These are phyloP conservation scores for Neurospora sp. DNA, from an alignment of 2,329 filamentous ascomycete genomes.

Conservation along the genomic window DNA sequence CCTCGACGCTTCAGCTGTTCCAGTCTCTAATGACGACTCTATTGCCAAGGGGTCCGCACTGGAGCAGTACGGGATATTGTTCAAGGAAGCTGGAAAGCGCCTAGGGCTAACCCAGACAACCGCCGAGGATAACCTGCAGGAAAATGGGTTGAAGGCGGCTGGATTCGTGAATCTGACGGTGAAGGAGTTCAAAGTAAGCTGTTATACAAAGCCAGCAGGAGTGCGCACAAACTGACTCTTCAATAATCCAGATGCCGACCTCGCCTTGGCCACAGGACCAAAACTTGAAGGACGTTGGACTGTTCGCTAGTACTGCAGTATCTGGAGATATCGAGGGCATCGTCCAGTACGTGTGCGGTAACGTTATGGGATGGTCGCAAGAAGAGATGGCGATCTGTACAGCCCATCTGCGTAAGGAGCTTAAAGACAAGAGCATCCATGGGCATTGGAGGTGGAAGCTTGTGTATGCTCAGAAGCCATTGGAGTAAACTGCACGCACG, in stretches of 20 bases:
- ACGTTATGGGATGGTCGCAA: slow-evolving; percentile 1
- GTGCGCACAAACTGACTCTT: background rate
- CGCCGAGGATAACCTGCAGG: background rate
- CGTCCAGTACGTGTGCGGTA: slow-evolving; percentile 1
- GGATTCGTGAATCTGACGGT: slow-evolving; percentile 21
- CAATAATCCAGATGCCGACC: background rate
- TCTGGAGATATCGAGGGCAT: slow-evolving; percentile 2
- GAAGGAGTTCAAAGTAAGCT: background rate
- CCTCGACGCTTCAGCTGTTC: slow-evolving; percentile 17
- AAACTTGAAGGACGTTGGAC: slow-evolving; percentile 1
- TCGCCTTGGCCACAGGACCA: background rate
- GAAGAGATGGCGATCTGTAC: background rate
- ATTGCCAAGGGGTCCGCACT: slow-evolving; percentile 14
- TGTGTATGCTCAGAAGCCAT: slow-evolving; percentile 13
- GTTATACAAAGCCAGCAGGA: background rate
- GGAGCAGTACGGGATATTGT: slow-evolving; percentile 17
- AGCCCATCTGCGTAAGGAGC: background rate
- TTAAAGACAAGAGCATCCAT: slow-evolving; percentile 12
- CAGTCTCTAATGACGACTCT: slow-evolving; percentile 19
- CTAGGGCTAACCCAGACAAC: slow-evolving; percentile 1
- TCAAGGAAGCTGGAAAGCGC: slow-evolving; percentile 2
- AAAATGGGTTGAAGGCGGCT: slow-evolving; percentile 17
- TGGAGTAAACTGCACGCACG: background rate
- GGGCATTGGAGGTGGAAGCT: slow-evolving; percentile 6
- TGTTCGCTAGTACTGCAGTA: background rate